Base-by-base conservation (phyloP, 306 rosid species). In the Rubus idaeus region DNA sequence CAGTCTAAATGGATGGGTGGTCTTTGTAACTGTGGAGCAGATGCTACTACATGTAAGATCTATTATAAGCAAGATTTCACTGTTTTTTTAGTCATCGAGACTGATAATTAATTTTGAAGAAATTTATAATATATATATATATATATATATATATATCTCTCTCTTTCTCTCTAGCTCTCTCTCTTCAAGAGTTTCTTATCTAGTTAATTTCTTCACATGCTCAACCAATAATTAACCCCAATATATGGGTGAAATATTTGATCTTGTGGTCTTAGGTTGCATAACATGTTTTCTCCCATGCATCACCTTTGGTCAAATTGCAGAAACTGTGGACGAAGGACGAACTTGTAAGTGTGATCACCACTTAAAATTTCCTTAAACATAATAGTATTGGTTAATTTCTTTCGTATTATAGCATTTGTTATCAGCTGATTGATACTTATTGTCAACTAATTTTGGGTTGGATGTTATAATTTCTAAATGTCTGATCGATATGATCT, bases 311-410 rank as follows among this genome's bases (percentile, higher is more conserved):
- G 56, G 35, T 2, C 35, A 30, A 30, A 30, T 30, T 30, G 35
- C 35, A 30, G 35, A 46, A 73, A 58, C 23, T 21, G 66, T 73
- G 68, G 68, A 73, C 8, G 68, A 73, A 73, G 77, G 67, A 20
- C 20, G 21, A 56, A 41, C n/a, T 23, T 73, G 77, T 73, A 56
- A 60, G 77, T 74, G 51, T 71, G 63, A 37, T 57, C 63, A 5
- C 40, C 17, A 52, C 5, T 9, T 30, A 30, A 30, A 30, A 30
- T 30, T 30, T 30, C 35, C 35, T 30, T 30, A 30, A 30, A 30
- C 35, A 30, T 30, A 30, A 30, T 30, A 30, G 35, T 30, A 30
- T 30, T 30, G 35, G 35, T 30, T 30, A 30, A 30, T 30, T 30
- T 30, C 35, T 30, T 30, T 30, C 35, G 35, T 0, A 2, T 30